Percentiles rank a stretch among this genome's conserved stretches.
Conservation (phyloP, 129 eudicot genomes). For the Lactuca saligna region DNA sequence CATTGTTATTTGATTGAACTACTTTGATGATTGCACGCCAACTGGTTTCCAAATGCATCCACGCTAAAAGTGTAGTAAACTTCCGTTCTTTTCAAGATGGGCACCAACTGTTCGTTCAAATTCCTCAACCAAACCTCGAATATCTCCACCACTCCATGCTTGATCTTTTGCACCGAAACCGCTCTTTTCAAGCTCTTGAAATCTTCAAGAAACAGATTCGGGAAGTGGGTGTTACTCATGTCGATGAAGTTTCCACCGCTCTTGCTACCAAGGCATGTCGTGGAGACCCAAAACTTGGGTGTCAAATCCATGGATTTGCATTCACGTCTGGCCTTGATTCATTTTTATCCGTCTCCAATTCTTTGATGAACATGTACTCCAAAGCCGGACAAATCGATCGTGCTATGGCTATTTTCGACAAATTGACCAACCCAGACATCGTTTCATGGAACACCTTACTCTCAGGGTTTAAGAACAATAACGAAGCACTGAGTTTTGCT, state of each 20-base stretch:
- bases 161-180: constrained; percentile 42
- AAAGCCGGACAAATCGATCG: constrained; percentile 46
- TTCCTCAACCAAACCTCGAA: constrained; percentile 39
- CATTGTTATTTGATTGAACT: background rate
- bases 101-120: constrained; percentile 64
- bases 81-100: constrained; percentile 43
- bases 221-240: constrained; percentile 35
- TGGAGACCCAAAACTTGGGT: constrained; percentile 53
- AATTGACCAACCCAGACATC: constrained; percentile 48
- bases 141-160: constrained; percentile 56
- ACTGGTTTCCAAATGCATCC: constrained; percentile 28
- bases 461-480: constrained; percentile 51
- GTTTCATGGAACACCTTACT: constrained; percentile 82
- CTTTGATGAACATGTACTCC: constrained; percentile 81
- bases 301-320: constrained; percentile 68
- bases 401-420: constrained; percentile 50
- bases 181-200: constrained; percentile 48
- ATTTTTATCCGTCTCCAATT: constrained; percentile 55
- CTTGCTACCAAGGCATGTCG: constrained; percentile 79
- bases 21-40: constrained; percentile 67
- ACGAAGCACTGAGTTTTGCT: constrained; percentile 56
- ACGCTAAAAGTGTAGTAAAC: background rate
- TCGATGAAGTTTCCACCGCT: constrained; percentile 62
- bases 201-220: constrained; percentile 53
- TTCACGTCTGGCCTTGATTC: constrained; percentile 54